Evolutionary conservation across 345 rosid genomes (phyloP).

Genomic region (Lumnitzera littorea): DNA sequence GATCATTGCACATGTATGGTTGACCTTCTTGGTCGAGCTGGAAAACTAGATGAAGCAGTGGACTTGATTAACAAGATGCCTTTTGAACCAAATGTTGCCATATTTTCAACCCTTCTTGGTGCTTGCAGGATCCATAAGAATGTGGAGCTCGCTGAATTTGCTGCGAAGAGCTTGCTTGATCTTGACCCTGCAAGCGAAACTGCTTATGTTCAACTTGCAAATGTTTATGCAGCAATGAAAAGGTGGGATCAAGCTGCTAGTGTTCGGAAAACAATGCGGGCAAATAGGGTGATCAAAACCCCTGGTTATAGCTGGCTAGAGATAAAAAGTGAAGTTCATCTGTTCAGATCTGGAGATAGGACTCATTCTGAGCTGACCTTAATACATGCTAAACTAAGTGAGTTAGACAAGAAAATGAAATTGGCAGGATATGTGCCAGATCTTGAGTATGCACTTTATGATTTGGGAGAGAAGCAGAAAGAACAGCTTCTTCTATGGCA

Average conservation of each 20-base stretch:
- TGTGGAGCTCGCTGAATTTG: constrained; percentile 26
- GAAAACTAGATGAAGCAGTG: constrained; percentile 33
- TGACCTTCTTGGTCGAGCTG: constrained; percentile 51
- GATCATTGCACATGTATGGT: constrained; percentile 56
- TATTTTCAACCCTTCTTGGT: constrained; percentile 47
- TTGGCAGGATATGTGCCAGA: constrained; percentile 68
- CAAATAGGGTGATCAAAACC: constrained; percentile 21
- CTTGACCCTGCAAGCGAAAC: constrained; percentile 23
- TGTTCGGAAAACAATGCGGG: constrained; percentile 28
- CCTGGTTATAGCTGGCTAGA: constrained; percentile 34
- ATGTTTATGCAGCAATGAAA: constrained; percentile 30
- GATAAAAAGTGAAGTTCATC: constrained; percentile 27
- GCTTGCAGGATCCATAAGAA: constrained; percentile 48
- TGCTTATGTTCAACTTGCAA: constrained; percentile 31
- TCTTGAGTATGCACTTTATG: constrained; percentile 71
- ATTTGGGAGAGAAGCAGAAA: constrained; percentile 59
- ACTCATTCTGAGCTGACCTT: constrained; percentile 38
- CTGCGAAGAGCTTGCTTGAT: constrained; percentile 22
- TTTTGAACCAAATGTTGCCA: constrained; percentile 31
- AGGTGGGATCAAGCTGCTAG: constrained; percentile 18
- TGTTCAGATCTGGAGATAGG: constrained; percentile 37
- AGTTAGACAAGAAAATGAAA: constrained; percentile 62
- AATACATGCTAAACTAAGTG: constrained; percentile 52
- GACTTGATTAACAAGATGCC: constrained; percentile 40
- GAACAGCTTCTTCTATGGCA: constrained; percentile 65